A percentile compares a stretch with the other conserved stretches of the same genome.
phyloP scores from a whole-genome alignment of 2,329 filamentous ascomycete genomes.

The Graphium sp. region DNA sequence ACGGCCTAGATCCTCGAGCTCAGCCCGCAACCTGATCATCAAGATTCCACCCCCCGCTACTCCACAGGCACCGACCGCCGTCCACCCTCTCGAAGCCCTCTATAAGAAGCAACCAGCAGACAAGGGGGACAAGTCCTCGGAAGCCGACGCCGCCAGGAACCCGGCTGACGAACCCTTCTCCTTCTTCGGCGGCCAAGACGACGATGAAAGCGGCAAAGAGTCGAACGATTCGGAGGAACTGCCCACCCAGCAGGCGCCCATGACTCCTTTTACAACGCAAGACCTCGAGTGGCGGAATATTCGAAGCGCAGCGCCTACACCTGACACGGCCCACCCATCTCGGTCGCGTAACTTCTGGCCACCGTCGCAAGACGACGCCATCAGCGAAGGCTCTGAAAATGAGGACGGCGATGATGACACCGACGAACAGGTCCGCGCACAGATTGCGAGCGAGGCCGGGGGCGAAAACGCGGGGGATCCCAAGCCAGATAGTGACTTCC shows the following conservation, averaged over 20 bases:
- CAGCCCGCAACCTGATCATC: slow-evolving; percentile 33
- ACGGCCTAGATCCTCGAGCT: slow-evolving; percentile 32
- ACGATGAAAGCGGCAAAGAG: slow-evolving; percentile 17
- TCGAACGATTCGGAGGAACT: slow-evolving; percentile 23
- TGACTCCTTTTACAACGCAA: slow-evolving; percentile 69
- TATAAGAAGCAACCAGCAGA: slow-evolving; percentile 58
- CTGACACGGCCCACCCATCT: slow-evolving; percentile 71
- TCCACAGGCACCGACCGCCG: slow-evolving; percentile 27
- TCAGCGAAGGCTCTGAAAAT: slow-evolving; percentile 26
- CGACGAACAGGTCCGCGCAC: not conserved
- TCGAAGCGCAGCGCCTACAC: slow-evolving; percentile 86
- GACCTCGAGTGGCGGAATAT: slow-evolving; percentile 60
- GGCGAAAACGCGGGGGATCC: slow-evolving; percentile 11
- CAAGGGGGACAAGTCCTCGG: slow-evolving; percentile 28
- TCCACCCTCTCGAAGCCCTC: slow-evolving; percentile 82
- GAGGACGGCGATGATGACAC: slow-evolving; percentile 13
- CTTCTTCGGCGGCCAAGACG: slow-evolving; percentile 50
- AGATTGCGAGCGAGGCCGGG: not conserved
- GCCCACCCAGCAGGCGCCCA: slow-evolving; percentile 30
- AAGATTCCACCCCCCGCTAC: slow-evolving; percentile 31
- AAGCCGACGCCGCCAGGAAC: slow-evolving; percentile 15
- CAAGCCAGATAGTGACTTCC: slow-evolving; percentile 30
- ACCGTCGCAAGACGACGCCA: slow-evolving; percentile 22
- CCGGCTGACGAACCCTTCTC: slow-evolving; percentile 42
- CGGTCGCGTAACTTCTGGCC: slow-evolving; percentile 44